These are phyloP conservation scores for Penstemon eatonii DNA, from an alignment of 257 asterid species.

Conservation along the genomic window DNA sequence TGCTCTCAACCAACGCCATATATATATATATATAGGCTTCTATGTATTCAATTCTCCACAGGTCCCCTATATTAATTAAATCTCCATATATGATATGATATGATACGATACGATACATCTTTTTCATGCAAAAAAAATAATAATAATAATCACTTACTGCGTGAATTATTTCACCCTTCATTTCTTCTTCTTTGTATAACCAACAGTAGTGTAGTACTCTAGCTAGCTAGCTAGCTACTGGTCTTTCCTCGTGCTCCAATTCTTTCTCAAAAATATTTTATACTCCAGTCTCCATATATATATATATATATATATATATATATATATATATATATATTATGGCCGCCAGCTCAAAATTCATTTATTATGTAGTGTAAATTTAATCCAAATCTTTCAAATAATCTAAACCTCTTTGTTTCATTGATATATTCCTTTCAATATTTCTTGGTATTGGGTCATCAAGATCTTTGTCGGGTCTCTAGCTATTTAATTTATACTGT, in stretches of 20 bases:
- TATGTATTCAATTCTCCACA: conserved; percentile 33
- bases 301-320: no score
- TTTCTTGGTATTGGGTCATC: conserved; percentile 16
- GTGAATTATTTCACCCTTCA: conserved; percentile 19
- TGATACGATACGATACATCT: no score
- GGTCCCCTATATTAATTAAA: conserved; percentile 18
- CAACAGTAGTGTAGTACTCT: neutral
- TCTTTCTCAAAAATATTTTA: neutral
- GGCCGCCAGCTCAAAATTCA: no score
- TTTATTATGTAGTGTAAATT: neutral
- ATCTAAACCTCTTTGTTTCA: neutral
- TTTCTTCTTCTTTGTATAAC: neutral
- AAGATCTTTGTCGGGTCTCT: conserved; percentile 12
- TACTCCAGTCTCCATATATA: neutral
- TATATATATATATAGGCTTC: conserved; percentile 13
- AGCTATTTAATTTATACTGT: no score
- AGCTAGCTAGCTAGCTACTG: no score
- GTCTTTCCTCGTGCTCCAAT: neutral
- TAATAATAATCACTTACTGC: conserved; percentile 11
- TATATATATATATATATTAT: no score
- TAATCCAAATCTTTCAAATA: conserved; percentile 3
- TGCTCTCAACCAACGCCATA: conserved; percentile 48
- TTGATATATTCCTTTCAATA: neutral
- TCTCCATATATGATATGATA: neutral
- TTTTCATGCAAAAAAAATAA: no score